Conservation (phyloP, 768 basidiomycete species). For the Termitomyces sp. region DNA sequence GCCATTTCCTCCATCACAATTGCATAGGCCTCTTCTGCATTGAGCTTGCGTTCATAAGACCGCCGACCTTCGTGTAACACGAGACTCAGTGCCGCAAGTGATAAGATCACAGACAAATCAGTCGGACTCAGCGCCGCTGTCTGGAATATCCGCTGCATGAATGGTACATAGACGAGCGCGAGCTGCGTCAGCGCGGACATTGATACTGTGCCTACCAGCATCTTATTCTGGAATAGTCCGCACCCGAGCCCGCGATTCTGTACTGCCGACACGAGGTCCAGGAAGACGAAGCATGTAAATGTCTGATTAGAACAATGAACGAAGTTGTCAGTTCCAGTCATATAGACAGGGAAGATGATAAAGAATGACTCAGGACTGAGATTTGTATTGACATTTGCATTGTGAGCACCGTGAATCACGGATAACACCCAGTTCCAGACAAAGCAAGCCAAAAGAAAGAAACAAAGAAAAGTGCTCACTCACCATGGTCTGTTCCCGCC, state of each 20-base stretch:
- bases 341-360: neutral
- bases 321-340: neutral
- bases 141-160: conserved; percentile 92
- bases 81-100: conserved; percentile 62
- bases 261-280: conserved; percentile 91
- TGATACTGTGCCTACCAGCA: conserved; percentile 86
- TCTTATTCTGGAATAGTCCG: conserved; percentile 76
- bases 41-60: conserved; percentile 64
- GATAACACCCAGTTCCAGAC: neutral
- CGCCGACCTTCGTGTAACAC: conserved; percentile 74
- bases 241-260: conserved; percentile 93
- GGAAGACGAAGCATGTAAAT: conserved; percentile 94
- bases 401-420: conserved; percentile 4
- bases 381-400: neutral
- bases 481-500: conserved; percentile 95
- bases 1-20: conserved; percentile 50
- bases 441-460: neutral
- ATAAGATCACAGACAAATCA: conserved; percentile 70
- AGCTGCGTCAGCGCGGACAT: conserved; percentile 84
- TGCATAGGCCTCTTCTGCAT: conserved; percentile 47
- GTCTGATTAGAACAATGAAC: conserved; percentile 48
- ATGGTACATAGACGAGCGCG: conserved; percentile 81
- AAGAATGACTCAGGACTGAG: neutral
- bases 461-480: conserved; percentile 5
- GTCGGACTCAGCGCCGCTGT: conserved; percentile 69